Evolutionary conservation across 306 rosid species (phyloP), one percentile per base, ranked within the genome.

Genomic region (Castanopsis chinensis): DNA sequence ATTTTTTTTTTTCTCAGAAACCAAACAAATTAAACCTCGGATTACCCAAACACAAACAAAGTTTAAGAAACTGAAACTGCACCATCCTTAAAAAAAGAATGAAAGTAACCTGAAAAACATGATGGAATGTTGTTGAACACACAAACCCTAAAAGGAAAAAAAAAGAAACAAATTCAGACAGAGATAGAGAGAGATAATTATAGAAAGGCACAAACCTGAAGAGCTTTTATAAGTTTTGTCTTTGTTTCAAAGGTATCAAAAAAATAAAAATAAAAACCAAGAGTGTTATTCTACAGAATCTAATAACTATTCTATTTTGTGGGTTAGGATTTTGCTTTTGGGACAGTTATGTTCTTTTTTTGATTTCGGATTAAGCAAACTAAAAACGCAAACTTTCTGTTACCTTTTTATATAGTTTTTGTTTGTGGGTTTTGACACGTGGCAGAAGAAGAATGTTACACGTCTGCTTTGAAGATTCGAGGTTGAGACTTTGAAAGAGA

Each of bases 121-220:
- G 78, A 55, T 28, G 72, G 71, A 59, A 75, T 17, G 43, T 55
- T n/a, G 43, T 60, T 30, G 74, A 81, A 82, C 73, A 77, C 78
- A 56, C 78, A 82, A 87, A 80, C 90, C 92, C 91, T 83, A 87
- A 77, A 84, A 73, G 20, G 1, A 25, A 25, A 25, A 25, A 23
- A 23, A 82, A 80, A 59, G 2, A 41, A 0, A 8, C 45, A 41
- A 83, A 80, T 54, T 76, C 43, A 3, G 72, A 41, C 11, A 25
- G 23, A 74, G 35, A 65, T 3, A 41, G 10, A 37, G 11, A 41
- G 3, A 41, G 3, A 41, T 2, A 37, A 1, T 6, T 37, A 41
- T 13, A 2, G 3, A 33, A 3, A n/a, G 20, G 28, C 8, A 71
- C 77, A 17, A 67, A 80, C 85, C 82, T 72, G 77, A 80, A 68